Evolutionary conservation across 805 yeast species (phyloP), one percentile per base, ranked within the genome.

Genomic region (Wickerhamiella azyma): DNA sequence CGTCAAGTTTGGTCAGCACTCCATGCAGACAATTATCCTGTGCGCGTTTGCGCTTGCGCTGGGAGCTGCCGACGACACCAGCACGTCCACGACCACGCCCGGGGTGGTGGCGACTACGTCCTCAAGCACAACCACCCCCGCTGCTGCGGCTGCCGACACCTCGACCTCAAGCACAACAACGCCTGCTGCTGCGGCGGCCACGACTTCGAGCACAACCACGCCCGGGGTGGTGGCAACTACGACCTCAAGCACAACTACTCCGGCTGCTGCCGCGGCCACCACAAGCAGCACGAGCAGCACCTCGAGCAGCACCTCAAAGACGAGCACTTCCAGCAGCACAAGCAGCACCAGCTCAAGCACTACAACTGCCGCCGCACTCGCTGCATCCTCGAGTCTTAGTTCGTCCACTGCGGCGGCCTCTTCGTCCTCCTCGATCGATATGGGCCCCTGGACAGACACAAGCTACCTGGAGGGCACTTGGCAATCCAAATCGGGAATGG

Each of bases 401-500:
- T 21, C 35, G 14, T 6, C 28, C 14, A 9, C 37, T 9, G 32
- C 32, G 28, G 19, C 45, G 13, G 36, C 36, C 18, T 26, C 35
- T 13, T 9, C 36, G 18, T 18, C 32, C 40, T 24, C 33, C 18
- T 26, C 45, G 16, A 19, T 21, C n/a, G 45, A 42, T 28, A 35
- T 42, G 45, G 59, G 59, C 10, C 59, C 59, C 16, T 56, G 59
- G 59, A 37, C 43, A 1, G 55, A 53, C 38, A 29, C 46, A 24
- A 51, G 47, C 16, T 55, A 58, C 26, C 48, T 85, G 40, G 83
- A 69, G 37, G 98, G 98, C 6, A 92, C 99, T 0, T 92, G 99
- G 99, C 65, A 88, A 1, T 81, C 96, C 14, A 92, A 92, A 63
- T 79, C 96, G 10, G 84, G 83, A 62, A 78, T 94, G 10, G 98